phyloP scores from a whole-genome alignment of 176 grass and related monocot genomes.

The Themeda triandra region DNA sequence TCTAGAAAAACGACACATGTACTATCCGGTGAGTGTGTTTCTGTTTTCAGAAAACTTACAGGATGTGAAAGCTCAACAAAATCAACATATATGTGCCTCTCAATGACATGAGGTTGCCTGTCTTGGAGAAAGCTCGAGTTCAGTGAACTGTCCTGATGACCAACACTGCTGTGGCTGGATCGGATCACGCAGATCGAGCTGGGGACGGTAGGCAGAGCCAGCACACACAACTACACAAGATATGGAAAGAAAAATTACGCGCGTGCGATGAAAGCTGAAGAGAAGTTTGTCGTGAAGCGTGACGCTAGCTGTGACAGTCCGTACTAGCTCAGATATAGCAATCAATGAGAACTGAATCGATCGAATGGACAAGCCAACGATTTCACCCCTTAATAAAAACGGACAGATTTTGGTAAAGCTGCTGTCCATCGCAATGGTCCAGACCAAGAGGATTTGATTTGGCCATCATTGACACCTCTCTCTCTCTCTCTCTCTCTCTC shows the following conservation, averaged over 20 bases:
- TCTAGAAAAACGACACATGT: not conserved
- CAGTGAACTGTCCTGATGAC: not conserved
- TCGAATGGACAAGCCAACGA: conserved; percentile 16
- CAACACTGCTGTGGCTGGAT: not conserved
- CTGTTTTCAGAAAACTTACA: conserved; percentile 7
- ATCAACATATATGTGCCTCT: not conserved
- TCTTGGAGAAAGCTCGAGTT: not conserved
- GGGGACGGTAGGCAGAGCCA: no score
- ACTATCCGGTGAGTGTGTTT: not conserved
- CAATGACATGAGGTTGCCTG: not conserved
- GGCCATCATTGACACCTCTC: not conserved
- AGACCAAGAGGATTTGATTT: not conserved
- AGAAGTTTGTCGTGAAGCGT: conserved; percentile 1
- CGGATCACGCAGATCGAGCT: no score
- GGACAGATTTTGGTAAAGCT: not conserved
- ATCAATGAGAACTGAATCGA: conserved; percentile 3
- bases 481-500: not conserved
- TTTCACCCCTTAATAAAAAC: not conserved
- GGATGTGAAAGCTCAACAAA: not conserved
- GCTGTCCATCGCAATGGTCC: conserved; percentile 18
- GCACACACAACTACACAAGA: not conserved
- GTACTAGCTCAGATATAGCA: not conserved
- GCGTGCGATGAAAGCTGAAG: not conserved
- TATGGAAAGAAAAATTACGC: not conserved
- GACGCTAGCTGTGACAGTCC: not conserved